Evolutionary conservation across 169 alveolate genomes (phyloP).

Genomic region (Plasmodium gallinaceum): DNA sequence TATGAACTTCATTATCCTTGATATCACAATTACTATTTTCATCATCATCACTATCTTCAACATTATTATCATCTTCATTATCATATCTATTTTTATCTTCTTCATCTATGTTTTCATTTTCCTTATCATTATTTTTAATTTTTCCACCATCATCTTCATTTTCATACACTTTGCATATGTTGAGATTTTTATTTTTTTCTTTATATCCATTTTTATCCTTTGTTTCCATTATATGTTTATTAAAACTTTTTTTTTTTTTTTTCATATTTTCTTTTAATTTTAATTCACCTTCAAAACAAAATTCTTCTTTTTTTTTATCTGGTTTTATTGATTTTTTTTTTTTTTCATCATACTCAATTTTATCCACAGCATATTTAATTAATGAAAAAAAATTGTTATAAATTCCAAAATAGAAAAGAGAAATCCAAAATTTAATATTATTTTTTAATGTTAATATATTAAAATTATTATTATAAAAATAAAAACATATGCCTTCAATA

Average conservation of each 20-base stretch:
- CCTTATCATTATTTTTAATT: neutral
- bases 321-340: slow-evolving; percentile 11
- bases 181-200: slow-evolving; percentile 1
- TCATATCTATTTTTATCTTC: neutral
- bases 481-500: slow-evolving; percentile 68
- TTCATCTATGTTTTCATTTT: neutral
- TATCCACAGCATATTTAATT: slow-evolving; percentile 66
- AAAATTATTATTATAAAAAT: slow-evolving; percentile 48
- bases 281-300: neutral
- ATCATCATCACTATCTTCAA: neutral
- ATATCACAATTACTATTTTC: neutral
- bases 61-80: neutral
- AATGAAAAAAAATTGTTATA: slow-evolving; percentile 58
- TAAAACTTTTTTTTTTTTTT: neutral
- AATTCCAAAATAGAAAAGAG: slow-evolving; percentile 67
- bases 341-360: slow-evolving; percentile 15
- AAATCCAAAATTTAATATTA: slow-evolving; percentile 53
- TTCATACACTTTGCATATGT: too few relatives aligned
- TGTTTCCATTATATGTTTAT: neutral
- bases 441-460: slow-evolving; percentile 38
- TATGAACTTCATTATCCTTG: neutral
- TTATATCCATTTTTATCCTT: neutral
- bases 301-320: neutral
- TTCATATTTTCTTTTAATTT: neutral
- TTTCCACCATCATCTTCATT: neutral